A percentile compares a stretch with the other conserved stretches of the same genome.
Evolutionary conservation across 2,329 filamentous ascomycete genomes (phyloP).

Genomic region (Calycina herbarum): DNA sequence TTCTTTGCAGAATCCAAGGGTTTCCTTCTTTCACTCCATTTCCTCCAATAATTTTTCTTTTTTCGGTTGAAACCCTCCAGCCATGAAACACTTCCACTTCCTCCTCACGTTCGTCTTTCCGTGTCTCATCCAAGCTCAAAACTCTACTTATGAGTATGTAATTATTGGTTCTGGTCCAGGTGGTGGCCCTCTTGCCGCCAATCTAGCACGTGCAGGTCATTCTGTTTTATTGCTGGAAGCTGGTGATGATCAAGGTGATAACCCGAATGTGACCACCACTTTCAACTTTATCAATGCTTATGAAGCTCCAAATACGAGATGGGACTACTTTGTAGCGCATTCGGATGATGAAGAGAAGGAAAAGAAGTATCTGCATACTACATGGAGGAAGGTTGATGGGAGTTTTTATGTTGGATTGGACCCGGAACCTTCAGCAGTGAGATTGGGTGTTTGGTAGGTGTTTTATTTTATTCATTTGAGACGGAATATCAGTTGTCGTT

Average conservation of each 20-base stretch:
- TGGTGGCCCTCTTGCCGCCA: slow-evolving; percentile 49
- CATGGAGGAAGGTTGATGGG: slow-evolving; percentile 39
- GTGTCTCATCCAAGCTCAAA: background rate
- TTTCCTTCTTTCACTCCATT: background rate
- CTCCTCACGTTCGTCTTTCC: background rate
- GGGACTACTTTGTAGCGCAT: slow-evolving; percentile 47
- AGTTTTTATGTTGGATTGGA: slow-evolving; percentile 26
- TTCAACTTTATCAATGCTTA: slow-evolving; percentile 33
- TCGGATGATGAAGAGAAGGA: slow-evolving; percentile 13
- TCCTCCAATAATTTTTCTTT: background rate
- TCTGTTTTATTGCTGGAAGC: slow-evolving; percentile 54
- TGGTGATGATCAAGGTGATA: slow-evolving; percentile 48
- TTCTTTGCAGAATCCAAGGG: background rate
- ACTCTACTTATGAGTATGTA: background rate
- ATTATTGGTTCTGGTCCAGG: slow-evolving; percentile 53
- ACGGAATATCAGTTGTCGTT: background rate
- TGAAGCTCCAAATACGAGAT: slow-evolving; percentile 47
- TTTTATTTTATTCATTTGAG: background rate
- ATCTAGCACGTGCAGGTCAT: slow-evolving; percentile 51
- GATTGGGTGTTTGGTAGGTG: slow-evolving; percentile 40
- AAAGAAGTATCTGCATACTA: slow-evolving; percentile 18
- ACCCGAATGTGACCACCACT: slow-evolving; percentile 17
- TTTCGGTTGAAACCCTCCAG: background rate
- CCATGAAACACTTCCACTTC: background rate
- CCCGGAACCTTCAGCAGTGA: slow-evolving; percentile 37